A percentile compares a stretch with the other conserved stretches of the same genome.
Conservation (phyloP, 352 stramenopile genomes). For the Blastocystis sp. region DNA sequence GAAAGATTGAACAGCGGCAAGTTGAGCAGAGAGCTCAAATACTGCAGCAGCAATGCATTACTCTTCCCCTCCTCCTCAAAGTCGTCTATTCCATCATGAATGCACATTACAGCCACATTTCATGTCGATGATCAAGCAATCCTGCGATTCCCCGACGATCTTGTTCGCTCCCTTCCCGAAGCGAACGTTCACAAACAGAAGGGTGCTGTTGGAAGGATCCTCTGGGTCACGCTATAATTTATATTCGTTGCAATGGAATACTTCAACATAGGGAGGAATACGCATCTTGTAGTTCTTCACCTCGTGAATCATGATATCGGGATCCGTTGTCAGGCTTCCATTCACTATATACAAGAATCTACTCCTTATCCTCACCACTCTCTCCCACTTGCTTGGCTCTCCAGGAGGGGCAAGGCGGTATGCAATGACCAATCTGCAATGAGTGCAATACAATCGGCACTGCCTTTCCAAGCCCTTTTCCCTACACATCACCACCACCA, state of each 20-base stretch:
- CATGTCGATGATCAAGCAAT: slow-evolving; percentile 14
- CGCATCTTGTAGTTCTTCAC: slow-evolving; percentile 56
- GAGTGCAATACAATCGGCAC: slow-evolving; percentile 41
- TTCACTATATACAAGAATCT: slow-evolving; percentile 67
- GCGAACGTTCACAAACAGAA: slow-evolving; percentile 39
- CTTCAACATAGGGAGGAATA: slow-evolving; percentile 51
- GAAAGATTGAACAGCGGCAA: slow-evolving; percentile 32
- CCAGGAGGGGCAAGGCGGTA: slow-evolving; percentile 34
- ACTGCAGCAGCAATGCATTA: slow-evolving; percentile 50
- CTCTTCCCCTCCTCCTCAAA: slow-evolving; percentile 53
- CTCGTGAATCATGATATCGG: slow-evolving; percentile 58
- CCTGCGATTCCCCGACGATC: neutral
- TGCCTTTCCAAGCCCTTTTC: slow-evolving; percentile 47
- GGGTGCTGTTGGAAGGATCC: slow-evolving; percentile 26
- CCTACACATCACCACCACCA: neutral
- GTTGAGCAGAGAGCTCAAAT: slow-evolving; percentile 29
- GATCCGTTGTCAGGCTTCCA: slow-evolving; percentile 44
- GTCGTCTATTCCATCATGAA: neutral
- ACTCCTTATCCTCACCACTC: neutral
- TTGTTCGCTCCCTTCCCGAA: slow-evolving; percentile 26
- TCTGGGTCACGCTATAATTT: slow-evolving; percentile 34
- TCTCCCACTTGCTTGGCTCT: slow-evolving; percentile 10
- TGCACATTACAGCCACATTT: slow-evolving; percentile 3
- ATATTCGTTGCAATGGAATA: neutral
- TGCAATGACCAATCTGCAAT: slow-evolving; percentile 42